Percentiles rank a stretch among this genome's conserved stretches.
phyloP scores from a whole-genome alignment of 768 basidiomycete genomes.

The Leucocoprinus sp. region DNA sequence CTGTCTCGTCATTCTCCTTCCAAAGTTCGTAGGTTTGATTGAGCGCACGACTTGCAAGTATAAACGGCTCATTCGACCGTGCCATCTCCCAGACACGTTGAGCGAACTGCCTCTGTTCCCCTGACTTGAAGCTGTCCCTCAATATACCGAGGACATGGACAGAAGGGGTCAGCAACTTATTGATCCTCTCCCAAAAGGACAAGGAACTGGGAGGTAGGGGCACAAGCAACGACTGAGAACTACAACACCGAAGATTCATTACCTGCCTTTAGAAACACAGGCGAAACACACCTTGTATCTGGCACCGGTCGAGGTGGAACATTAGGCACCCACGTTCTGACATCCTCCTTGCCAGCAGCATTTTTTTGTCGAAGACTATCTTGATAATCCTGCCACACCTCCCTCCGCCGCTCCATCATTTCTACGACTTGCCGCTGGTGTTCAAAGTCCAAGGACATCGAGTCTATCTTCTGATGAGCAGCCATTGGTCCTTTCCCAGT shows the following conservation, averaged over 20 bases:
- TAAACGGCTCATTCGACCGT: slow-evolving; percentile 50
- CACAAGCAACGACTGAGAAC: slow-evolving; percentile 45
- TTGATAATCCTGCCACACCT: slow-evolving; percentile 46
- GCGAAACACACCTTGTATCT: slow-evolving; percentile 31
- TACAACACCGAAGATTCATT: slow-evolving; percentile 15
- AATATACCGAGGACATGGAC: slow-evolving; percentile 41
- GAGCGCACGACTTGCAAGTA: slow-evolving; percentile 35
- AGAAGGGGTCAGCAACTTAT: slow-evolving; percentile 51
- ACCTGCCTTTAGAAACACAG: neutral
- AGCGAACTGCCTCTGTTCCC: slow-evolving; percentile 52
- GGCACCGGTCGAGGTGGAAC: slow-evolving; percentile 31
- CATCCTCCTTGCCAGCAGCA: slow-evolving; percentile 14
- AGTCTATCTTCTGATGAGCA: slow-evolving; percentile 44
- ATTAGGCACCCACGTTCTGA: slow-evolving; percentile 32
- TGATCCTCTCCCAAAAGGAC: slow-evolving; percentile 44
- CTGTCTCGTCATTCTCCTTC: slow-evolving; percentile 30
- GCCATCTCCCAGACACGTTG: slow-evolving; percentile 57
- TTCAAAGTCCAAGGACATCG: slow-evolving; percentile 52
- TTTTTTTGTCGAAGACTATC: slow-evolving; percentile 29
- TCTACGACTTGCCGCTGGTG: slow-evolving; percentile 37
- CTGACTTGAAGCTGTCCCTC: slow-evolving; percentile 45
- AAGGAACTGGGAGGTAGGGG: slow-evolving; percentile 50
- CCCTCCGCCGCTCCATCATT: slow-evolving; percentile 30
- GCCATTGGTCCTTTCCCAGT: slow-evolving; percentile 44
- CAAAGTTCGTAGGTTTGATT: slow-evolving; percentile 34